Percentiles rank a stretch among this genome's conserved stretches.
These are phyloP conservation scores for Auxenochlorella pyrenoidosa DNA, from an alignment of 139 green algal genomes.

Conservation along the genomic window DNA sequence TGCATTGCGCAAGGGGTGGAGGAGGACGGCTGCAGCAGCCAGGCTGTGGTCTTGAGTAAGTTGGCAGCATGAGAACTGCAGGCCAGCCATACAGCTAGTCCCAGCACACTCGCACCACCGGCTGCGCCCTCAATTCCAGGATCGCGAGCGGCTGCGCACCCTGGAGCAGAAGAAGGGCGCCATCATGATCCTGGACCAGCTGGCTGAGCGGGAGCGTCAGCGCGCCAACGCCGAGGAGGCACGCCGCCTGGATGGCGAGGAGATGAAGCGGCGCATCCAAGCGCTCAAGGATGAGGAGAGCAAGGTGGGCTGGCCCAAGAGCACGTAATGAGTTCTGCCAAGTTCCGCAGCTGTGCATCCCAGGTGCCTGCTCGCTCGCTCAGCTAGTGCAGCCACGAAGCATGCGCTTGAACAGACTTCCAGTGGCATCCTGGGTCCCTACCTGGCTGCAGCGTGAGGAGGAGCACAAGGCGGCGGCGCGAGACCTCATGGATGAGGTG, in stretches of 20 bases:
- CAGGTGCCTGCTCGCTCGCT: too few relatives aligned
- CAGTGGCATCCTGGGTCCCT: neutral
- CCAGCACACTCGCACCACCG: too few relatives aligned
- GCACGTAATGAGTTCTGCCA: too few relatives aligned
- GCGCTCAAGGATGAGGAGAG: slow-evolving; percentile 28
- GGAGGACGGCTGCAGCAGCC: neutral
- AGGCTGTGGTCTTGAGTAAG: neutral
- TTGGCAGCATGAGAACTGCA: neutral
- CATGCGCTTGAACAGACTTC: too few relatives aligned
- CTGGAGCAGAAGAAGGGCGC: slow-evolving; percentile 28
- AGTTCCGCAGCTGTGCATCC: too few relatives aligned
- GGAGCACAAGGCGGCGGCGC: slow-evolving; percentile 22
- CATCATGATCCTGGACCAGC: slow-evolving; percentile 31
- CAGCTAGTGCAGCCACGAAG: too few relatives aligned
- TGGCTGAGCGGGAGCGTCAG: slow-evolving; percentile 32
- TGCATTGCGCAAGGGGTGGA: too few relatives aligned
- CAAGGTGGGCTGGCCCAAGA: neutral
- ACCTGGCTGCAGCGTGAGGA: slow-evolving; percentile 1
- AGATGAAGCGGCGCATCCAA: slow-evolving; percentile 33
- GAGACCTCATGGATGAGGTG: slow-evolving; percentile 32
- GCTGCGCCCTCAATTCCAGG: too few relatives aligned
- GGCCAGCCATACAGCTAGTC: neutral
- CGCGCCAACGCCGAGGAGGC: neutral
- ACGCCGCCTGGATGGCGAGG: slow-evolving; percentile 29
- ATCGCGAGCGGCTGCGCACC: slow-evolving; percentile 20